Evolutionary conservation across 306 rosid species (phyloP).

Genomic region (Phaseolus lunatus): DNA sequence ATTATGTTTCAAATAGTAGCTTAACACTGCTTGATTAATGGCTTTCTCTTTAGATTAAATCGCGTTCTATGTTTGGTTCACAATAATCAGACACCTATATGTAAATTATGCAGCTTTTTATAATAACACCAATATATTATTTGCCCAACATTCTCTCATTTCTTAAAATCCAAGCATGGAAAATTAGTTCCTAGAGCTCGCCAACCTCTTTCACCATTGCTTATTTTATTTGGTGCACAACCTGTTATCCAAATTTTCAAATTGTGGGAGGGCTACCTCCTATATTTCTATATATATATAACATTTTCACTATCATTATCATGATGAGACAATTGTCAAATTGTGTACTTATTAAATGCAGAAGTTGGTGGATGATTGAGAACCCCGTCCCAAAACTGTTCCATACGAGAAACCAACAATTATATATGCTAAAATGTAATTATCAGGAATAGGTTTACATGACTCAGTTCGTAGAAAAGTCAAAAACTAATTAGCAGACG

Average conservation of each 20-base stretch:
- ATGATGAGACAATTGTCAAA: constrained; percentile 46
- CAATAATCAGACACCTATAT: constrained; percentile 36
- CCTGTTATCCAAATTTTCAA: constrained; percentile 39
- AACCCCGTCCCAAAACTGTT: constrained; percentile 45
- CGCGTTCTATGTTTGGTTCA: constrained; percentile 36
- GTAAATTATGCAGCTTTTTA: constrained; percentile 33
- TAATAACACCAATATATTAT: constrained; percentile 35
- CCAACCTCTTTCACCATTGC: constrained; percentile 40
- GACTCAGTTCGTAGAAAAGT: constrained; percentile 1
- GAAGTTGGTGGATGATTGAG: constrained; percentile 42
- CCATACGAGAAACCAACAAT: constrained; percentile 24
- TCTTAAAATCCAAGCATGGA: constrained; percentile 33
- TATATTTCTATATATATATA: not conserved
- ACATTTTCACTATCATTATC: constrained; percentile 54
- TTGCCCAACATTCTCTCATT: constrained; percentile 49
- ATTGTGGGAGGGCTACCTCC: constrained; percentile 49
- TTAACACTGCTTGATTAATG: constrained; percentile 58
- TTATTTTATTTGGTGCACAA: constrained; percentile 42
- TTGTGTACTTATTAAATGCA: constrained; percentile 40
- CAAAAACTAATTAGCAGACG: constrained; percentile 21
- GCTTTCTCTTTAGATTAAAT: constrained; percentile 50
- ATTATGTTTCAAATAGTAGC: constrained; percentile 30
- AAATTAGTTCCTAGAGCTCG: constrained; percentile 30
- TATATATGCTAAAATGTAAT: constrained; percentile 8
- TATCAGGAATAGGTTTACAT: constrained; percentile 17